Base-by-base conservation (phyloP, 2,329 filamentous ascomycete species). In the Microsporum audouinii region DNA sequence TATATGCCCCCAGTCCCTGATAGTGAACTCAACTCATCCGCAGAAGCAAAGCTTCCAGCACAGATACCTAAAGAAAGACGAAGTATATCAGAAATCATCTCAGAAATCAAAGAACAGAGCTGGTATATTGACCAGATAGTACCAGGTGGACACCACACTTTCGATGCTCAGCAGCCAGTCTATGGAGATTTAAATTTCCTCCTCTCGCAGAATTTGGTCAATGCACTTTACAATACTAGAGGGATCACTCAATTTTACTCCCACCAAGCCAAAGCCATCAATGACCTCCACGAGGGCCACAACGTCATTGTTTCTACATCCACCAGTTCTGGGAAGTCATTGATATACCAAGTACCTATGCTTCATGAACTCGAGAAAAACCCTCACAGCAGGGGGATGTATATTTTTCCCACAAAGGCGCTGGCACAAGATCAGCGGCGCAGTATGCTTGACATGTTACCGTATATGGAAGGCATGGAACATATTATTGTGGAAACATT, bases 361-460 rank as follows among this genome's bases (percentile, higher is more conserved):
- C 76, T 99, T 8, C 85, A 95, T 70, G 88, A 89, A 57, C 77
- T 99, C 1, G 92, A 99, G 72, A 79, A 84, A 59, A 88, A 97
- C 68, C 77, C 74, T 1, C 79, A 86, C 61, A 88, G 89, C 6
- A 81, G 94, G 67, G 94, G 94, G 1, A 90, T 99, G 86, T 97
- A 96, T 71, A 96, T 99, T 39, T 99, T 99, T 63, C 94, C 94
- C 0, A 99, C 94, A 0, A 99, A 99, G 75, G 94, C 94, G 0
- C 77, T 99, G 14, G 92, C 94, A 0, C 94, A 99, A 71, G 94
- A 99, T 73, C 94, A 99, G 73, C 85, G 87, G 67, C 83, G 91
- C 66, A 96, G 91, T 66, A 78, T 99, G 71, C 89, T 88, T 68
- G 90, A 96, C 59, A 82, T 97, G 70, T 77, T 97, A 63, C 77